Conservation (phyloP, 2,329 filamentous ascomycete genomes). For the Penicillium rolfsii region DNA sequence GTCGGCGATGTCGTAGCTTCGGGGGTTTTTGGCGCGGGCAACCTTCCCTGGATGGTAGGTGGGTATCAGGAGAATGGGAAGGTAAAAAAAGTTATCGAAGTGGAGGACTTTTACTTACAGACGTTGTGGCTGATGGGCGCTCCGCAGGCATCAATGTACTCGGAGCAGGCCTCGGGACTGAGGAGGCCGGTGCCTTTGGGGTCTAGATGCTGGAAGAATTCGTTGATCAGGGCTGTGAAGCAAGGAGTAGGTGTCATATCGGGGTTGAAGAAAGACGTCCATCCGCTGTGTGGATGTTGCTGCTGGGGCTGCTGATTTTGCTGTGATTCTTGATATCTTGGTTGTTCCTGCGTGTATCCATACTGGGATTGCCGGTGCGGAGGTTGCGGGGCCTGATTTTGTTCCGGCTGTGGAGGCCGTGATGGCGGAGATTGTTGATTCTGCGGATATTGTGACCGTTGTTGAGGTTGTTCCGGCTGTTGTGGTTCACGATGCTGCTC, state of each 20-base stretch:
- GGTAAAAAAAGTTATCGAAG: not conserved
- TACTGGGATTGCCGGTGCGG: no score
- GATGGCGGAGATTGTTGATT: not conserved
- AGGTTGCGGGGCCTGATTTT: no score
- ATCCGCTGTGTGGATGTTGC: not conserved
- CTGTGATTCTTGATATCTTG: no score
- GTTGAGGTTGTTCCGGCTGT: not conserved
- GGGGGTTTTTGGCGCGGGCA: not conserved
- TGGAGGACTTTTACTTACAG: not conserved
- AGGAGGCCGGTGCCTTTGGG: not conserved
- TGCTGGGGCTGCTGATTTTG: not conserved
- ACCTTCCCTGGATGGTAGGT: not conserved
- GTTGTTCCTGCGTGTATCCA: no score
- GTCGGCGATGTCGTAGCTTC: not conserved
- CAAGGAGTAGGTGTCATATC: not conserved
- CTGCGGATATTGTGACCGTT: not conserved
- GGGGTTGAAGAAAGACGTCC: not conserved
- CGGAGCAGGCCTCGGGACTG: not conserved
- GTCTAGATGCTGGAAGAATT: conserved; percentile 1
- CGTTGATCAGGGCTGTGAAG: not conserved
- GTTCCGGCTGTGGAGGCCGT: no score
- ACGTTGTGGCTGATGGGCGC: not conserved
- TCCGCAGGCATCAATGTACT: conserved; percentile 1
- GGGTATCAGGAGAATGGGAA: not conserved
- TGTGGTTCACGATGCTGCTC: not conserved